Evolutionary conservation across 225 moss, liverwort and hornwort species (phyloP).

Genomic region (Marchantia polymorpha): DNA sequence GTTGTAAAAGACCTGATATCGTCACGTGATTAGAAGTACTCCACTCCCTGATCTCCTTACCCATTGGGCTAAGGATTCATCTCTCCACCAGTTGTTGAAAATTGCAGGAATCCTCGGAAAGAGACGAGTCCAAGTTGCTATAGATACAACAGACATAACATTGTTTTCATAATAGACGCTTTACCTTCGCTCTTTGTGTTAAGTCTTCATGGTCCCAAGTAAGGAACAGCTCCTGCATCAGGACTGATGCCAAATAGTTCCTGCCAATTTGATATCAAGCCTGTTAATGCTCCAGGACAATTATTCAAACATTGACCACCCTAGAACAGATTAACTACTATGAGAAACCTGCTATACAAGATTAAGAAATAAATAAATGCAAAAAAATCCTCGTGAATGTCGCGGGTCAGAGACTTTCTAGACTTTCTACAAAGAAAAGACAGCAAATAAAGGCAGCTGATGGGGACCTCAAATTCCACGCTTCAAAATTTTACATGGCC

Average conservation of each 20-base stretch:
- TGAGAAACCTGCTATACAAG: background rate
- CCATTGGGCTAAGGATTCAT: no score
- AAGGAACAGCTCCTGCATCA: conserved; percentile 88
- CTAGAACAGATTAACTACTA: background rate
- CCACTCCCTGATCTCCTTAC: no score
- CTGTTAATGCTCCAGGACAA: background rate
- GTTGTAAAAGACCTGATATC: background rate
- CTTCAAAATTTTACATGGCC: background rate
- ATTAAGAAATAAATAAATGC: no score
- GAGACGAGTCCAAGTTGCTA: background rate
- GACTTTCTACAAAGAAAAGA: no score
- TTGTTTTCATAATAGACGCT: background rate
- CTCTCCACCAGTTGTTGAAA: no score
- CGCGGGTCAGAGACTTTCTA: no score
- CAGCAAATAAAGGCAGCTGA: background rate
- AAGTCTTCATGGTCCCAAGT: conserved; percentile 96
- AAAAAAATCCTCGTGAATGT: no score
- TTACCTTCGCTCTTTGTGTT: conserved; percentile 75
- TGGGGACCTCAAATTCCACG: background rate
- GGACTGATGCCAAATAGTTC: conserved; percentile 91
- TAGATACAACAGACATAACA: background rate
- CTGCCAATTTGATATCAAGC: conserved; percentile 34
- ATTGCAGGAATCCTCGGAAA: background rate
- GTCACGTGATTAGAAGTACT: no score
- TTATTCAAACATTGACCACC: background rate